Evolutionary conservation across 192 early-diverging fungal species (phyloP).

Genomic region (Paraglomus occultum): DNA sequence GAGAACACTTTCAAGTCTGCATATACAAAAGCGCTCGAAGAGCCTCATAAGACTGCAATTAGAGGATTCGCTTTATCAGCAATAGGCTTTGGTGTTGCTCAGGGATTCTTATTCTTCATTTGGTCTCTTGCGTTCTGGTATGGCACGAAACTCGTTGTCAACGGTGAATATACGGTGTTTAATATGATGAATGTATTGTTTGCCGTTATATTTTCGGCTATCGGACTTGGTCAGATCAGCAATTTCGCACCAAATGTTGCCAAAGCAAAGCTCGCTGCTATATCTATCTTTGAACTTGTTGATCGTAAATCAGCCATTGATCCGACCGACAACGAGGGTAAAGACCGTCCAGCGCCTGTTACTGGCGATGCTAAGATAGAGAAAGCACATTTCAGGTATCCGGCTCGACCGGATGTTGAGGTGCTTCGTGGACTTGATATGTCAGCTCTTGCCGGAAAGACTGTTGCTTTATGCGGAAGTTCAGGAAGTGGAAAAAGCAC

Average conservation of each 20-base stretch:
- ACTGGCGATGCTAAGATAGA: conserved; percentile 41
- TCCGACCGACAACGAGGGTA: conserved; percentile 40
- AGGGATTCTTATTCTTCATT: conserved; percentile 67
- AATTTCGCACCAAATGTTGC: conserved; percentile 67
- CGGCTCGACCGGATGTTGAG: conserved; percentile 54
- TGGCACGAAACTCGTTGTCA: conserved; percentile 59
- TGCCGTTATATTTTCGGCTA: conserved; percentile 71
- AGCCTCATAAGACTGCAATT: conserved; percentile 67
- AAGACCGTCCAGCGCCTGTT: conserved; percentile 23
- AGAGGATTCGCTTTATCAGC: conserved; percentile 62
- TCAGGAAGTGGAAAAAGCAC: conserved; percentile 87
- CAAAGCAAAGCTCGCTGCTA: conserved; percentile 77
- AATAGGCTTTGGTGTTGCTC: conserved; percentile 74
- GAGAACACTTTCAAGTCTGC: conserved; percentile 66
- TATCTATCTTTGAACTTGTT: conserved; percentile 66
- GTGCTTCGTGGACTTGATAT: conserved; percentile 59
- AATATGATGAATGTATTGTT: conserved; percentile 71
- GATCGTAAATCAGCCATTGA: conserved; percentile 73
- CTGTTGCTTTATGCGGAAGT: conserved; percentile 82
- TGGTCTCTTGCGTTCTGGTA: conserved; percentile 72
- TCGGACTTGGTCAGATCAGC: conserved; percentile 61
- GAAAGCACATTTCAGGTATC: conserved; percentile 57
- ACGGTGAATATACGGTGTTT: conserved; percentile 42
- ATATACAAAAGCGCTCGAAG: conserved; percentile 59
- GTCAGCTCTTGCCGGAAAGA: conserved; percentile 55